Conservation (phyloP, 164 flowering plant genomes). For the Akebia trifoliata region DNA sequence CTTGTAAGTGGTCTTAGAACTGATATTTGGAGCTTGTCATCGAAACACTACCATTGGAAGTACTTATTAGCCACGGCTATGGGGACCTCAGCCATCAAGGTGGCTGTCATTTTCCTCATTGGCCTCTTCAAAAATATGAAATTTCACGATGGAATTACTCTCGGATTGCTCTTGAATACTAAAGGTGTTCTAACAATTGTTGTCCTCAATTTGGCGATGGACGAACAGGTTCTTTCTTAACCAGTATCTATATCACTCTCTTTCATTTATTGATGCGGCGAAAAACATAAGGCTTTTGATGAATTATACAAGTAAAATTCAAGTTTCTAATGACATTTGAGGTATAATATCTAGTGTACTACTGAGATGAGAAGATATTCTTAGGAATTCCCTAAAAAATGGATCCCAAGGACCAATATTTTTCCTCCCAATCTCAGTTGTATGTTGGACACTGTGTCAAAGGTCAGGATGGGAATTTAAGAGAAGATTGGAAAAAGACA, state of each 20-base stretch:
- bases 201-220: constrained; percentile 27
- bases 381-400: too few relatives aligned
- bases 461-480: too few relatives aligned
- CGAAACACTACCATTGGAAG: neutral
- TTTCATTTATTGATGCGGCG: neutral
- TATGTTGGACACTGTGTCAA: too few relatives aligned
- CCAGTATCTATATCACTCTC: neutral
- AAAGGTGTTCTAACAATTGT: constrained; percentile 28
- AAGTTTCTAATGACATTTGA: too few relatives aligned
- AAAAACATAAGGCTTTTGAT: too few relatives aligned
- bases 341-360: too few relatives aligned
- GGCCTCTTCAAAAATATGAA: constrained; percentile 18
- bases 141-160: constrained; percentile 23
- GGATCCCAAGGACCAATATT: too few relatives aligned
- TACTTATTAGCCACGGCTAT: neutral
- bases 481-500: too few relatives aligned
- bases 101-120: constrained; percentile 15
- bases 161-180: constrained; percentile 32
- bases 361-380: too few relatives aligned
- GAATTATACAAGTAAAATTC: too few relatives aligned
- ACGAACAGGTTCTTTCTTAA: constrained; percentile 26
- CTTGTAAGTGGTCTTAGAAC: constrained; percentile 26
- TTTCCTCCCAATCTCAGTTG: too few relatives aligned
- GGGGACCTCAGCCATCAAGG: constrained; percentile 17
- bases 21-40: constrained; percentile 2